A percentile compares a stretch with the other conserved stretches of the same genome.
Conservation (phyloP, 2,329 filamentous ascomycete species). For the Neophaeococcomyces aloes region DNA sequence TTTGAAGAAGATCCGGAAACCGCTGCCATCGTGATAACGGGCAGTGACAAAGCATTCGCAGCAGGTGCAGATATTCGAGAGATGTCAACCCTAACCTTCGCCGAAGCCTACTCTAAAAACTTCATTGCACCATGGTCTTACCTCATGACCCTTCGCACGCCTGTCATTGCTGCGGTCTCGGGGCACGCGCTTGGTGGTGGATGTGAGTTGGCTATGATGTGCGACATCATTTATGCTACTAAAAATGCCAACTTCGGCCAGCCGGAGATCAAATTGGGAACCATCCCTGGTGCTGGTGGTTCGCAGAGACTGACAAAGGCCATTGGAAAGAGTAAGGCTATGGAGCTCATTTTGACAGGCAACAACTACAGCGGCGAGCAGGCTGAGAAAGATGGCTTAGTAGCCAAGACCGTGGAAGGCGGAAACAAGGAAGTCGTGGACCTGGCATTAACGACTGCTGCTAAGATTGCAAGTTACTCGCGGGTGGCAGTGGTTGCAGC, state of each 20-base stretch:
- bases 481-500: slow-evolving; percentile 76
- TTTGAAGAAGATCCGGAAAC: slow-evolving; percentile 62
- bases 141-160: slow-evolving; percentile 78
- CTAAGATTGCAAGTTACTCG: slow-evolving; percentile 78
- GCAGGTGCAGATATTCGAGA: slow-evolving; percentile 98
- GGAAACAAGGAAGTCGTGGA: slow-evolving; percentile 73
- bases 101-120: slow-evolving; percentile 72
- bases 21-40: slow-evolving; percentile 73
- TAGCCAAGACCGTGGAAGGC: slow-evolving; percentile 63
- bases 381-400: slow-evolving; percentile 83
- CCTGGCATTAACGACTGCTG: slow-evolving; percentile 69
- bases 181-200: slow-evolving; percentile 91
- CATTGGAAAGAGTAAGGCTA: slow-evolving; percentile 73
- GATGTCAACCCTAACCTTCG: slow-evolving; percentile 88
- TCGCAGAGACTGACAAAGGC: slow-evolving; percentile 78
- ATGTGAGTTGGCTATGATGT: slow-evolving; percentile 96
- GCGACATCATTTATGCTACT: slow-evolving; percentile 86
- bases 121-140: slow-evolving; percentile 95
- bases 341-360: slow-evolving; percentile 85
- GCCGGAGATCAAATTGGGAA: slow-evolving; percentile 91
- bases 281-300: slow-evolving; percentile 83
- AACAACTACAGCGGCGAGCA: slow-evolving; percentile 73
- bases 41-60: slow-evolving; percentile 81
- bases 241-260: slow-evolving; percentile 83
- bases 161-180: slow-evolving; percentile 85